Percentiles rank a stretch among this genome's conserved stretches.
These are phyloP conservation scores for Pseudoneurospora amorphoporcata DNA, from an alignment of 495 filamentous ascomycete species.

Conservation along the genomic window DNA sequence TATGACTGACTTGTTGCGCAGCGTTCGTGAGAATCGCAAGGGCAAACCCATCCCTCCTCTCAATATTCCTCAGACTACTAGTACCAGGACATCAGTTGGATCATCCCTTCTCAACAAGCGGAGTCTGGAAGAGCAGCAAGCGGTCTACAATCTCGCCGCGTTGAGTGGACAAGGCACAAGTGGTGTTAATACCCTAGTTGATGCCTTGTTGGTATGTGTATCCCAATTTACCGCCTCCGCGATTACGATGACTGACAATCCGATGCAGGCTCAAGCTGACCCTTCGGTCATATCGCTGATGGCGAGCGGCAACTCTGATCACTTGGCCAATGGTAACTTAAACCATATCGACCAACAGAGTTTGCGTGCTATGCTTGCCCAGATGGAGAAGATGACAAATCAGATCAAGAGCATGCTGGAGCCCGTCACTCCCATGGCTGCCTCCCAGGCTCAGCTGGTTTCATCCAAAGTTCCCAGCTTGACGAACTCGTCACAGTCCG, in stretches of 20 bases:
- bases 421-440: not conserved
- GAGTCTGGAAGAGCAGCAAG: constrained; percentile 36
- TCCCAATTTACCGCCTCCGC: constrained; percentile 2
- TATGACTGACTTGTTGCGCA: constrained; percentile 10
- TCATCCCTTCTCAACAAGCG: constrained; percentile 6
- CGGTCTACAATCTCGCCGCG: constrained; percentile 46
- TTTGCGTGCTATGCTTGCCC: constrained; percentile 25
- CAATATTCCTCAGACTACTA: constrained; percentile 2
- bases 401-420: constrained; percentile 8
- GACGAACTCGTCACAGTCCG: not conserved
- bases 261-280: constrained; percentile 12
- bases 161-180: constrained; percentile 24
- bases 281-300: constrained; percentile 23
- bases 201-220: constrained; percentile 35
- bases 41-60: constrained; percentile 14
- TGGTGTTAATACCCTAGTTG: constrained; percentile 25
- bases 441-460: not conserved
- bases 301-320: constrained; percentile 21
- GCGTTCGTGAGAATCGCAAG: constrained; percentile 26
- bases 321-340: constrained; percentile 14
- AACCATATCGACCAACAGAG: constrained; percentile 21
- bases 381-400: constrained; percentile 15
- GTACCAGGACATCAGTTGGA: not conserved
- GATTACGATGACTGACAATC: not conserved
- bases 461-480: not conserved